phyloP scores from a whole-genome alignment of 208 protist species.

The Sergeia podlipaevii region DNA sequence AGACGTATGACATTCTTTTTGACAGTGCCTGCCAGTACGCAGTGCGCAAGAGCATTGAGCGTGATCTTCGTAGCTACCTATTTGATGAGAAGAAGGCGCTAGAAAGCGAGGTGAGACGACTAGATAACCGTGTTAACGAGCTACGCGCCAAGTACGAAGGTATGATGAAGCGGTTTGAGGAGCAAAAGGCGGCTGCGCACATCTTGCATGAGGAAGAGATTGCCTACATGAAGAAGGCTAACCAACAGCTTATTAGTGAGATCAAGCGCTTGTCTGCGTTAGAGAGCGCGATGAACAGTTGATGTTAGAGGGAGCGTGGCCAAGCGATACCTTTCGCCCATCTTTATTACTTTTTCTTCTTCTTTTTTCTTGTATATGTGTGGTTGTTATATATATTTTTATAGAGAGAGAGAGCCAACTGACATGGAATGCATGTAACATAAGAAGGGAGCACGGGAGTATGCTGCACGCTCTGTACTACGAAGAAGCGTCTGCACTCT shows the following conservation, averaged over 20 bases:
- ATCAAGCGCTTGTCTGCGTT: slow-evolving; percentile 77
- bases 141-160: slow-evolving; percentile 79
- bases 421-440: background rate
- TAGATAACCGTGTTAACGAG: slow-evolving; percentile 86
- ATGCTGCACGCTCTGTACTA: too few relatives aligned
- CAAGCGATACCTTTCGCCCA: background rate
- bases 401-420: background rate
- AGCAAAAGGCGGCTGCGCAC: slow-evolving; percentile 60
- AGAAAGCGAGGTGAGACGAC: slow-evolving; percentile 79
- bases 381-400: slow-evolving; percentile 7
- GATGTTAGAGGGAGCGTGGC: too few relatives aligned
- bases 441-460: slow-evolving; percentile 2
- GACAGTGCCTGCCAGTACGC: slow-evolving; percentile 84
- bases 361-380: slow-evolving; percentile 9
- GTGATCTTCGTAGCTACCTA: slow-evolving; percentile 61
- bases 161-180: slow-evolving; percentile 75
- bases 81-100: slow-evolving; percentile 60
- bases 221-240: slow-evolving; percentile 81
- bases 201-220: slow-evolving; percentile 86
- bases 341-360: slow-evolving; percentile 1
- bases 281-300: slow-evolving; percentile 41
- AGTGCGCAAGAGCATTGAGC: slow-evolving; percentile 85
- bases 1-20: slow-evolving; percentile 82
- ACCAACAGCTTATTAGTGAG: slow-evolving; percentile 84
- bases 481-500: too few relatives aligned